These are phyloP conservation scores for Spinacia oleracea DNA, from an alignment of 179 eudicot species.

Conservation along the genomic window DNA sequence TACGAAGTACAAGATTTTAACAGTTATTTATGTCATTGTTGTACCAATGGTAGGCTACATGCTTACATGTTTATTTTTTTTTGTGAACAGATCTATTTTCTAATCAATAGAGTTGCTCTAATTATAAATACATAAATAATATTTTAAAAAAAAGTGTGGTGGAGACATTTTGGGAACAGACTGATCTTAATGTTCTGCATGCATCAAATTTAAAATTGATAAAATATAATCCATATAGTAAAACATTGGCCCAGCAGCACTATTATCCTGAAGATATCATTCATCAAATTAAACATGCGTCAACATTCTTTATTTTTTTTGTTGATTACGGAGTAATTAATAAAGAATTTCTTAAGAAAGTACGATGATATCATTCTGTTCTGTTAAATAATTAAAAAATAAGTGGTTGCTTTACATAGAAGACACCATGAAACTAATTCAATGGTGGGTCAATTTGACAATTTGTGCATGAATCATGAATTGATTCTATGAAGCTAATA, in stretches of 20 bases:
- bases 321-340: not conserved
- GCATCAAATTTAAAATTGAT: constrained; percentile 2
- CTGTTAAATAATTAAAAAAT: not conserved
- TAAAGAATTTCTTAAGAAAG: not conserved
- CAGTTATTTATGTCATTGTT: too few relatives aligned
- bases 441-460: constrained; percentile 9
- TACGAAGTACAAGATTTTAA: too few relatives aligned
- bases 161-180: constrained; percentile 5
- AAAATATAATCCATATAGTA: too few relatives aligned
- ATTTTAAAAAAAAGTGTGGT: not conserved
- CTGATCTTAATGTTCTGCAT: constrained; percentile 20
- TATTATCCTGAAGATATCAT: constrained; percentile 12
- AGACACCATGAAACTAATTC: not conserved
- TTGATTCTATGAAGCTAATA: not conserved
- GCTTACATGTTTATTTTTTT: too few relatives aligned
- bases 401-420: not conserved
- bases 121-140: too few relatives aligned
- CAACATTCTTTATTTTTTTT: not conserved
- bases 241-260: not conserved
- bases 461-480: not conserved
- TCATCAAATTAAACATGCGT: constrained; percentile 12
- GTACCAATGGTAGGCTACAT: too few relatives aligned
- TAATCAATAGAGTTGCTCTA: too few relatives aligned
- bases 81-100: too few relatives aligned
- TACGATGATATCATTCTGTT: not conserved